These are phyloP conservation scores for Dioscorea alata DNA, from an alignment of 106 monocot species.

Conservation along the genomic window DNA sequence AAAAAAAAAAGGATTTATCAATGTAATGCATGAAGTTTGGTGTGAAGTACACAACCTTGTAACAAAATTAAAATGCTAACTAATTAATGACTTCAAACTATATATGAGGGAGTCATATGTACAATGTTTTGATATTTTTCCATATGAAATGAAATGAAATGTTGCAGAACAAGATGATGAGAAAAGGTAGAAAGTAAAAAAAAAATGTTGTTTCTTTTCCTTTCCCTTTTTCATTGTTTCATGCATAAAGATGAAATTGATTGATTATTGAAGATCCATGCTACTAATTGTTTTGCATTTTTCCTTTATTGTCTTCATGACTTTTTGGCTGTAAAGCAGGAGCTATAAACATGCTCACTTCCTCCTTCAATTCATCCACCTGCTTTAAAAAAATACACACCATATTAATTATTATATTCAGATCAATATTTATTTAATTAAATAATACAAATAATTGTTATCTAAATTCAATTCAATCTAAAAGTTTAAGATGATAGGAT, in stretches of 20 bases:
- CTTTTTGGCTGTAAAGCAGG: background rate
- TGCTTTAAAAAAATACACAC: background rate
- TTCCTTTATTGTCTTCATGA: background rate
- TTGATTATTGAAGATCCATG: too few species aligned
- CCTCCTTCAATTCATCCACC: constrained; percentile 19
- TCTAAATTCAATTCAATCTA: too few species aligned
- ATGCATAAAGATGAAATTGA: too few species aligned
- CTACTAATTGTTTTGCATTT: background rate
- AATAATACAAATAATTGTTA: background rate
- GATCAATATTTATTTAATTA: background rate
- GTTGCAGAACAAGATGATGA: too few species aligned
- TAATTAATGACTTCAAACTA: too few species aligned
- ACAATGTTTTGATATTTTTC: too few species aligned
- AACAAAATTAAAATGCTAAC: too few species aligned
- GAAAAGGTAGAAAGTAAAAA: too few species aligned
- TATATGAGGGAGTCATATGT: too few species aligned
- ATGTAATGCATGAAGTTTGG: constrained; percentile 45
- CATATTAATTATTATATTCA: background rate
- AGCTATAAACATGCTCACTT: constrained; percentile 6
- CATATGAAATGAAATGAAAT: too few species aligned
- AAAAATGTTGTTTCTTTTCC: too few species aligned
- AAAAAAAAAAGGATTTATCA: constrained; percentile 27
- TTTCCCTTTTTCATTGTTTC: too few species aligned
- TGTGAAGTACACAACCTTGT: background rate
- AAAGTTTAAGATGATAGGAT: background rate